These are phyloP conservation scores for Lojkania enalia DNA, from an alignment of 2,329 filamentous ascomycete species.

Conservation along the genomic window DNA sequence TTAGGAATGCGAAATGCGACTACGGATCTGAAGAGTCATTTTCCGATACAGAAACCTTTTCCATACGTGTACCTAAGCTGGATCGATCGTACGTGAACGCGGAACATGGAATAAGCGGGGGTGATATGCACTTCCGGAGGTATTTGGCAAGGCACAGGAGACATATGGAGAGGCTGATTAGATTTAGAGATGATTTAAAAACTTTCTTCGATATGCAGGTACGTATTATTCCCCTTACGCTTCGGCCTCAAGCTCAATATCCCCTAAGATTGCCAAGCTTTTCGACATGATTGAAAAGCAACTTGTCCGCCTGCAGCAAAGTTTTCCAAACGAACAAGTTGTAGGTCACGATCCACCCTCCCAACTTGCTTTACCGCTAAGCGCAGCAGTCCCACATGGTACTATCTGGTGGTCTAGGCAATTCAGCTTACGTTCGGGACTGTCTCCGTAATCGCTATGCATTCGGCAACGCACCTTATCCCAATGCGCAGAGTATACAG, in stretches of 20 bases:
- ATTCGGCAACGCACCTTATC: constrained; percentile 6
- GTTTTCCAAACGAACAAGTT: constrained; percentile 20
- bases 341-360: neutral
- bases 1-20: constrained; percentile 37
- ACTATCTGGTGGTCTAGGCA: constrained; percentile 44
- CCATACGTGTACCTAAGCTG: constrained; percentile 35
- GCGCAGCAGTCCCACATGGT: constrained; percentile 26
- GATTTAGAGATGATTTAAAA: constrained; percentile 27
- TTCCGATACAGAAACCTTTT: constrained; percentile 31
- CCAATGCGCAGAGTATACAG: constrained; percentile 18
- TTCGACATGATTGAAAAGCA: constrained; percentile 40
- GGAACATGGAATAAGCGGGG: constrained; percentile 20
- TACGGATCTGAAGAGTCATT: constrained; percentile 34
- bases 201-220: constrained; percentile 22
- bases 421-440: constrained; percentile 39
- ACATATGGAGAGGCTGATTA: no score
- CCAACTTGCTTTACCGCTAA: neutral
- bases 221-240: neutral
- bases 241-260: neutral
- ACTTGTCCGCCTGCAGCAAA: constrained; percentile 22
- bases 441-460: constrained; percentile 30
- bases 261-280: constrained; percentile 22
- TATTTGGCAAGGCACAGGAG: no score
- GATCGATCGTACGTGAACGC: constrained; percentile 19
- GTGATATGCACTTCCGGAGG: constrained; percentile 29